phyloP scores from a whole-genome alignment of 2,329 filamentous ascomycete species.

The Venturia asperata region DNA sequence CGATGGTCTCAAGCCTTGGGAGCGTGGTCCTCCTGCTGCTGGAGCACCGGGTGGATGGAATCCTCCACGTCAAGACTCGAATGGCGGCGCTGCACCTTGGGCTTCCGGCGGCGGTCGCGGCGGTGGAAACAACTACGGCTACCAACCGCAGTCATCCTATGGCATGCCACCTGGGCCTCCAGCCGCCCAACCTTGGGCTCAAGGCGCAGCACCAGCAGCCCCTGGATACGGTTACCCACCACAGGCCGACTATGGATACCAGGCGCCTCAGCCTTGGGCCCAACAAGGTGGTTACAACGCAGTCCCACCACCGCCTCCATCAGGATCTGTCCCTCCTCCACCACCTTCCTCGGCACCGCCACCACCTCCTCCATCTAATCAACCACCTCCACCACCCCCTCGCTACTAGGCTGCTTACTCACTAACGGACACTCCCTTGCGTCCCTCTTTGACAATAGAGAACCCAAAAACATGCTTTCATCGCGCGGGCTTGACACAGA shows the following conservation, averaged over 20 bases:
- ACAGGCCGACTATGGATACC: constrained; percentile 14
- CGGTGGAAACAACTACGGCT: constrained; percentile 25
- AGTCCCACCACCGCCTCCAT: constrained; percentile 17
- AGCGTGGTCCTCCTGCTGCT: constrained; percentile 75
- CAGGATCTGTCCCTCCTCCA: constrained; percentile 15
- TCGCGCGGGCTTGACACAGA: background rate
- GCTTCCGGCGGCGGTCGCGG: constrained; percentile 29
- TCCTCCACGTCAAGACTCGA: constrained; percentile 38
- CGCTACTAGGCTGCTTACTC: background rate
- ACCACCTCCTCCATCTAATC: constrained; percentile 5
- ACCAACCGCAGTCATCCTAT: background rate
- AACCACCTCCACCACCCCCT: constrained; percentile 5
- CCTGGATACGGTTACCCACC: constrained; percentile 13
- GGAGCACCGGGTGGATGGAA: constrained; percentile 79
- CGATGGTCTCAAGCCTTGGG: constrained; percentile 71
- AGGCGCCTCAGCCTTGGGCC: constrained; percentile 19
- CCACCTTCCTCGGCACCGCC: constrained; percentile 6
- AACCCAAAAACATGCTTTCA: background rate
- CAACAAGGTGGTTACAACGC: constrained; percentile 17
- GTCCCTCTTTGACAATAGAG: background rate
- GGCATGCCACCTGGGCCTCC: constrained; percentile 10
- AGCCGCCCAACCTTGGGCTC: constrained; percentile 23
- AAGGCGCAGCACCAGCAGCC: constrained; percentile 27
- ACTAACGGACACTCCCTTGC: background rate
- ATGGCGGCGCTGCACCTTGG: constrained; percentile 49